Conservation (phyloP, 129 eudicot species). For the Pittosporum tobira region DNA sequence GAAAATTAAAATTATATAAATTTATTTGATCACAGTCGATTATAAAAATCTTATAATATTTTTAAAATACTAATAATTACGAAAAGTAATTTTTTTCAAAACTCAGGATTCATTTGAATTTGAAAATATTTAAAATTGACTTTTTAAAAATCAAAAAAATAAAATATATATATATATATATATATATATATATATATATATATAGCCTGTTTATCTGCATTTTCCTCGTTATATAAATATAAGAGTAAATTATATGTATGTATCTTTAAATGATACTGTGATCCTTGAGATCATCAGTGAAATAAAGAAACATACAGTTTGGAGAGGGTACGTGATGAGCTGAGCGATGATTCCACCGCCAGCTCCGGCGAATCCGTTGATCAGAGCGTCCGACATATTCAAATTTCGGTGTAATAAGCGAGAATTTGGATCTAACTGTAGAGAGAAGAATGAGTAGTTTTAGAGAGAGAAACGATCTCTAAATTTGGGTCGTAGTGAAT, state of each 20-base stretch:
- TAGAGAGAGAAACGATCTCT: conserved; percentile 16
- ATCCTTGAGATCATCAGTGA: neutral
- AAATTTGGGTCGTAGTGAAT: conserved; percentile 17
- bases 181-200: neutral
- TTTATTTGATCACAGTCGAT: too few species aligned
- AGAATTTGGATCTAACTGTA: conserved; percentile 8
- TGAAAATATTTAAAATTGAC: too few species aligned
- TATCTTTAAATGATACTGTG: too few species aligned
- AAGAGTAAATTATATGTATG: too few species aligned
- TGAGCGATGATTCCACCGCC: conserved; percentile 98
- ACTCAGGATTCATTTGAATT: too few species aligned
- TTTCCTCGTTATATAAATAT: too few species aligned
- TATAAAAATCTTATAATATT: too few species aligned
- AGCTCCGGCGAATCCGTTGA: conserved; percentile 94
- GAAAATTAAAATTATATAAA: too few species aligned
- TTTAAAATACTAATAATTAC: too few species aligned
- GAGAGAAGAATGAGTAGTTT: conserved; percentile 11
- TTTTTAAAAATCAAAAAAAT: conserved; percentile 9
- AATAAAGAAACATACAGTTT: conserved; percentile 49
- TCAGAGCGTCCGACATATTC: conserved; percentile 86
- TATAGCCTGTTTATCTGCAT: too few species aligned
- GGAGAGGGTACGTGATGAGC: conserved; percentile 93
- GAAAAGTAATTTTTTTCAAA: too few species aligned
- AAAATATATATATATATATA: neutral
- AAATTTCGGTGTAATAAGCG: conserved; percentile 8